Base-by-base conservation (phyloP, 1,284 basidiomycete species). In the Ustilago xerochloae region DNA sequence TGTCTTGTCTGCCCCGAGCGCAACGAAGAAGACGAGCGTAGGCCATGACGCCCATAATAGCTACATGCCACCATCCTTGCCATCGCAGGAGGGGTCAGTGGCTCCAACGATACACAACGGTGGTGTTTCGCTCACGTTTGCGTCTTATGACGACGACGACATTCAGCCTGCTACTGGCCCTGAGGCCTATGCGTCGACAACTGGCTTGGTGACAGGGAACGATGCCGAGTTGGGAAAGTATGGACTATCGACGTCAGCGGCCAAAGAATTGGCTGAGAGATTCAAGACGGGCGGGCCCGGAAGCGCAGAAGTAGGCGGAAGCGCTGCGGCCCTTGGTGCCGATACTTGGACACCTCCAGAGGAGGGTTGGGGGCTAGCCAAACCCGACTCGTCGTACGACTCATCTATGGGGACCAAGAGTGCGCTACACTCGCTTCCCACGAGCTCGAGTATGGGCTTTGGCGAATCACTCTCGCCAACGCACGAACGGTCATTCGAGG, bases 111-210 rank as follows among this genome's bases (percentile, higher is more conserved):
- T 35, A 18, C 45, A 54, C 13, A 51, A 64, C 30, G 55, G 51
- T 1, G 63, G 60, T 28, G 66, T 77, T n/a, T 77, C 75, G 43
- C 75, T 77, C 24, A 75, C 75, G 13, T 77, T 77, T 52, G 75
- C 66, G 15, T 77, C 75, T 1, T 70, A 70, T 36, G 71, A 77
- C 28, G 75, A 77, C 20, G 70, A 74, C 5, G 75, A 74, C 3
- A 62, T 63, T 4, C 66, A 60, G n/a, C 56, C 52, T 8, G 47
- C 51, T 20, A 35, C 35, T 22, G 26, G 30, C 12, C 5, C 24
- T 12, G 41, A n/a, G 22, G 18, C 22, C 26, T 10, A 18, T 22
- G 12, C 24, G 16, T n/a, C 35, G 13, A 12, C 33, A 32, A 15
- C 9, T 13, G 22, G 20, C 7, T 49, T 5, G 18, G 45, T 5